Evolutionary conservation across 2,329 filamentous ascomycete species (phyloP), one percentile per base, ranked within the genome.

Genomic region (Bimuria novae-zelandiae): DNA sequence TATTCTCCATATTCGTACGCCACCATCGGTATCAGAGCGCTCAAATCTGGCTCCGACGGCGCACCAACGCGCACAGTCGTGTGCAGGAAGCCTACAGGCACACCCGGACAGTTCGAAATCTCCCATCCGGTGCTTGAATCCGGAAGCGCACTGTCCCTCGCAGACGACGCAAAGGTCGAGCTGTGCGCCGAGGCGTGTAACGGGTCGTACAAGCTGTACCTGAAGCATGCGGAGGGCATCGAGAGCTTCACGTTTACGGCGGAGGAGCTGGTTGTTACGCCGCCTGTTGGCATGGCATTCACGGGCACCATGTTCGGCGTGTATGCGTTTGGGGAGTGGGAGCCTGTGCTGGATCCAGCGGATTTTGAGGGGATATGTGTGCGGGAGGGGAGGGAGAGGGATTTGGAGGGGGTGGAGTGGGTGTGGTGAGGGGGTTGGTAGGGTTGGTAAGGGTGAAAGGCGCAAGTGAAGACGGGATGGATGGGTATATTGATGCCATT

Each of bases 1-100:
- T 83, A 80, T 79, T 83, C 78, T 40, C 77, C 81, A 36, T 75
- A 75, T 55, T 78, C 76, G 0, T 75, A 76, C 47, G 72, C 68
- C 41, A 77, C 72, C 29, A 70, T 81, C 2, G 79, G 78, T 0
- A 67, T 80, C 12, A 48, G 49, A 8, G 30, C 49, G 1, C 7
- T 40, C 6, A 3, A 44, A 14, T n/a, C n/a, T n/a, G n/a, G n/a
- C n/a, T 32, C 39, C 12, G 37, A 48, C 2, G 41, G 45, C 7
- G 22, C 50, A 10, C 32, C 35, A 11, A 37, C 32, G 2, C 47
- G 16, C 41, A 51, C 36, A 7, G 47, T 41, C 57, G 66, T 14
- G 27, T 64, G 7, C 51, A 65, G 47, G 16, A 41, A 35, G 11
- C 42, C 42, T 4, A 7, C n/a, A 23, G 42, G 42, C 11, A 25